Conservation (phyloP, 2,329 filamentous ascomycete genomes). For the Nemania abortiva region DNA sequence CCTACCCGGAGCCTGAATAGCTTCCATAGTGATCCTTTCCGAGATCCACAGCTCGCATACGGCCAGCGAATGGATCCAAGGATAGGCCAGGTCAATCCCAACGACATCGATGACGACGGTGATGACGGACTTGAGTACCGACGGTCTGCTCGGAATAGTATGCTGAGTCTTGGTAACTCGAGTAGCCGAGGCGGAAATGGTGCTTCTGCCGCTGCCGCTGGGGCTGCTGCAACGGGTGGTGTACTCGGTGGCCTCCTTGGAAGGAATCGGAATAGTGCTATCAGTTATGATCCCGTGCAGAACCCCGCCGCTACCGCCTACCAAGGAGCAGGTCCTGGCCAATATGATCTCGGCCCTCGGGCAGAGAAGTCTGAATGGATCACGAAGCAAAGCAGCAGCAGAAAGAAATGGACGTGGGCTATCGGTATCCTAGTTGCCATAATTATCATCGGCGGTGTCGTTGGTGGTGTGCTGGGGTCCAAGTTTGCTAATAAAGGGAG, state of each 20-base stretch:
- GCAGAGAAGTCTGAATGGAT: constrained; percentile 77
- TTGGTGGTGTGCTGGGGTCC: constrained; percentile 74
- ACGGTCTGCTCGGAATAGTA: constrained; percentile 65
- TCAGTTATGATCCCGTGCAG: constrained; percentile 69
- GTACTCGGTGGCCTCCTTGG: constrained; percentile 58
- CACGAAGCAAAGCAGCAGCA: constrained; percentile 67
- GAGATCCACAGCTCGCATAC: constrained; percentile 63
- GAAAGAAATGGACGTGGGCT: constrained; percentile 77
- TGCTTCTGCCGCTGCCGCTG: constrained; percentile 62
- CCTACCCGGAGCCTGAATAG: constrained; percentile 65
- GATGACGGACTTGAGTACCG: constrained; percentile 81
- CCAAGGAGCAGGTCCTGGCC: constrained; percentile 51
- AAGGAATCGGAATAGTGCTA: constrained; percentile 54
- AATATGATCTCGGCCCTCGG: constrained; percentile 52
- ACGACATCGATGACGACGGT: constrained; percentile 86
- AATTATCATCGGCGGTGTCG: constrained; percentile 76
- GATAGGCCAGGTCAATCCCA: constrained; percentile 76
- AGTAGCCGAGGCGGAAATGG: constrained; percentile 56
- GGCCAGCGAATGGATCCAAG: constrained; percentile 60
- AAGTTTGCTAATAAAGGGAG: constrained; percentile 53
- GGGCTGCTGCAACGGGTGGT: constrained; percentile 61
- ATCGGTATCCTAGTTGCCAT: constrained; percentile 74
- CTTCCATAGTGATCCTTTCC: constrained; percentile 76
- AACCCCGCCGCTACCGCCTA: constrained; percentile 48
- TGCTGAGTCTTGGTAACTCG: constrained; percentile 67